These are phyloP conservation scores for Venturia oleaginea DNA, from an alignment of 2,329 filamentous ascomycete species.

Conservation along the genomic window DNA sequence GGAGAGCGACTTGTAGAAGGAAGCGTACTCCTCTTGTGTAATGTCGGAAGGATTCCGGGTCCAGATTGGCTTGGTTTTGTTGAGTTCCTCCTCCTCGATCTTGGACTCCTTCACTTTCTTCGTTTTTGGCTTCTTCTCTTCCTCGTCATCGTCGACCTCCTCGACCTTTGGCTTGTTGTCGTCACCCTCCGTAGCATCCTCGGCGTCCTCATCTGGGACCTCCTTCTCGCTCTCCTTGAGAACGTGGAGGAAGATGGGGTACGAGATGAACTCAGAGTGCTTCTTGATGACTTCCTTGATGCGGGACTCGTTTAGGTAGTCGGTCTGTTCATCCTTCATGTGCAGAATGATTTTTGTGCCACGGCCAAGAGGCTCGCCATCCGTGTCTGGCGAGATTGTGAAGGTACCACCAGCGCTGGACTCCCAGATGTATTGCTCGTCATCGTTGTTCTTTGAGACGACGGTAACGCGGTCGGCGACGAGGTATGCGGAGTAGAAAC, in stretches of 20 bases:
- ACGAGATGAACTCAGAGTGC: slow-evolving; percentile 99
- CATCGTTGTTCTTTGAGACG: slow-evolving; percentile 98
- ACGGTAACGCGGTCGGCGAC: slow-evolving; percentile 95
- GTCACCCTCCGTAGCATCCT: slow-evolving; percentile 53
- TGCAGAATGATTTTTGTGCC: slow-evolving; percentile 98
- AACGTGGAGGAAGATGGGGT: slow-evolving; percentile 99
- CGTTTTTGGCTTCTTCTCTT: slow-evolving; percentile 92
- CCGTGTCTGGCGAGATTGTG: slow-evolving; percentile 81
- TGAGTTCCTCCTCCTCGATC: slow-evolving; percentile 98
- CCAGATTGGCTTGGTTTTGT: slow-evolving; percentile 99
- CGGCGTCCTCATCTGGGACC: slow-evolving; percentile 91
- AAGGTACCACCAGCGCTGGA: slow-evolving; percentile 96
- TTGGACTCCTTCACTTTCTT: slow-evolving; percentile 99
- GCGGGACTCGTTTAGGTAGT: slow-evolving; percentile 97
- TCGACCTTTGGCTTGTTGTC: slow-evolving; percentile 95
- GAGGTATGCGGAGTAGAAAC: slow-evolving; percentile 99
- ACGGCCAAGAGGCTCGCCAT: slow-evolving; percentile 82
- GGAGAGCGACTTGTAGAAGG: slow-evolving; percentile 99
- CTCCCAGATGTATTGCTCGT: slow-evolving; percentile 99
- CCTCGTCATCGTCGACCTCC: slow-evolving; percentile 76
- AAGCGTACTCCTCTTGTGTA: slow-evolving; percentile 88
- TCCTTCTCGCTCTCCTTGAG: slow-evolving; percentile 98
- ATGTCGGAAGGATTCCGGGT: slow-evolving; percentile 96
- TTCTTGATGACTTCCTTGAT: slow-evolving; percentile 99
- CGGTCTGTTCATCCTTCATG: slow-evolving; percentile 97